Evolutionary conservation across 495 filamentous ascomycete species (phyloP), one percentile per base, ranked within the genome.

Genomic region (Tuber calosporum): DNA sequence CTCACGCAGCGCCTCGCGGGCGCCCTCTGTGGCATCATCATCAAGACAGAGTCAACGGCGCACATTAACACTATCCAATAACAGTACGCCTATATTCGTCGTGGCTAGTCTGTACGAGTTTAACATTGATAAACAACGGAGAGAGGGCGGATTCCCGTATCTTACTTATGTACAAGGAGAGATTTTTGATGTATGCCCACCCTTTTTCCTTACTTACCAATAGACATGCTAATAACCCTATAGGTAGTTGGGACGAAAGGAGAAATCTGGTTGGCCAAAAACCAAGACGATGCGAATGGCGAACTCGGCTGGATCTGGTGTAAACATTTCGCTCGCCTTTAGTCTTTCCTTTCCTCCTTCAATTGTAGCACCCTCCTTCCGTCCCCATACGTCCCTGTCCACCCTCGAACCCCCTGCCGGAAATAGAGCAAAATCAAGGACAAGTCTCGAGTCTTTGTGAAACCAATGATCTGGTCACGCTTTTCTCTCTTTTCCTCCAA

Each of bases 261-360:
- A 69, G 95, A 98, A 84, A 89, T 98, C 22, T 99, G 95, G 96
- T 89, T 99, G 41, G 95, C 95, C 9, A 92, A 90, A 81, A 99
- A 99, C 80, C 95, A 99, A 83, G 95, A 99, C 81, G 96, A 99
- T 82, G 84, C 87, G 5, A 84, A 84, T 26, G 86, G 88, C 36
- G 85, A 88, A 75, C 88, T 97, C n/a, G 95, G 95, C 62, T 99
- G 95, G 95, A 96, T 99, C 75, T 99, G 95, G 95, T 95, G 91
- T 79, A 96, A 97, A 81, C 95, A 99, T 84, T 98, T 99, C 34
- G 76, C 76, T 37, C 43, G 68, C 26, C 76, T 78, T 70, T 75
- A 75, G 40, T 62, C 19, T 62, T 62, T 34, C 53, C 42, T 4
- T 62, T 62, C 26, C 30, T 62, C 26, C 53, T 62, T 30, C 53